Percentiles rank a stretch among this genome's conserved stretches.
phyloP scores from a whole-genome alignment of 257 asterid species.

The Ajuga chamaepitys region DNA sequence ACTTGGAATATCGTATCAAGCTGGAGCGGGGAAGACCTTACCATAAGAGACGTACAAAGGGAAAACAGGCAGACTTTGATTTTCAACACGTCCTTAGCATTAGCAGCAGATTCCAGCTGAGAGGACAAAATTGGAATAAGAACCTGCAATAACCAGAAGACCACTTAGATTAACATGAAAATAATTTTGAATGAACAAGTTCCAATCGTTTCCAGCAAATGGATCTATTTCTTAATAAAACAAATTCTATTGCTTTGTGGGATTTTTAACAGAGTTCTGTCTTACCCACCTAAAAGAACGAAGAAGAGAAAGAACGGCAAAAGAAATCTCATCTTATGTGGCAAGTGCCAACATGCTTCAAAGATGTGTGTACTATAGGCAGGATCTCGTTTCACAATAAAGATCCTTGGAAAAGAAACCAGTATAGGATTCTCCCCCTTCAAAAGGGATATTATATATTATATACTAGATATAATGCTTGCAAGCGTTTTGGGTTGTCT shows the following conservation, averaged over 20 bases:
- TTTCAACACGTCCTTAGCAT: slow-evolving; percentile 39
- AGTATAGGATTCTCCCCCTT: not conserved
- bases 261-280: no score
- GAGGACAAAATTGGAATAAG: slow-evolving; percentile 62
- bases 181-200: no score
- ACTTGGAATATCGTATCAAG: slow-evolving; percentile 4
- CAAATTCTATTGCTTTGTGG: not conserved
- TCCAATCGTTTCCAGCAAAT: not conserved
- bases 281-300: no score
- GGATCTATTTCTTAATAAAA: not conserved
- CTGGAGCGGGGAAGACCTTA: slow-evolving; percentile 21
- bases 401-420: not conserved
- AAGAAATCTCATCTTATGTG: no score
- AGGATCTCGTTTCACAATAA: not conserved
- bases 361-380: no score
- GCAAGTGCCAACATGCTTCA: no score
- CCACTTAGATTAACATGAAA: not conserved
- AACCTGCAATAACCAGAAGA: slow-evolving; percentile 45
- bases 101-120: slow-evolving; percentile 50
- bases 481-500: no score
- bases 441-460: not conserved
- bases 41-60: slow-evolving; percentile 77
- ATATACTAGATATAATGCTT: no score
- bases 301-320: no score
- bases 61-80: slow-evolving; percentile 76